Base-by-base conservation (phyloP, 2,329 filamentous ascomycete genomes). In the Diaporthe sp. region DNA sequence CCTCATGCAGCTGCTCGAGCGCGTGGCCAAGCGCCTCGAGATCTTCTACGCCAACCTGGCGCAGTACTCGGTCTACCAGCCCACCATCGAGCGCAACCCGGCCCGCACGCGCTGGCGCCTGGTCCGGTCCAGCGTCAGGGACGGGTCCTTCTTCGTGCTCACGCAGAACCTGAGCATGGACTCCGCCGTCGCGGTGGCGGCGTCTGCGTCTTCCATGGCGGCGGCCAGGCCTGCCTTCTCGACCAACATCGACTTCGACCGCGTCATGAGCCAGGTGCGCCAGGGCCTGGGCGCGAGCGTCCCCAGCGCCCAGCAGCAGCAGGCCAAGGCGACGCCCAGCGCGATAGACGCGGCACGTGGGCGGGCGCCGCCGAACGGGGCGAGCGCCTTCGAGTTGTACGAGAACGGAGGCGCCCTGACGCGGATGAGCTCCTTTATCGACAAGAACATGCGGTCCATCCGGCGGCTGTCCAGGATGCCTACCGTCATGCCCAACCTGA, bases 61-160 rank as follows among this genome's bases (percentile, higher is more conserved):
- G 0, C 84, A 85, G 19, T 83, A 86, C 76, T 88, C 87, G 0
- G 83, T 90, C 10, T 89, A 89, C 76, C 85, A 85, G 15, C 88
- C 88, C 0, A 86, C 87, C 74, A 83, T 90, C 7, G 89, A 90
- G 79, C 83, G 82, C 31, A 90, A 89, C 77, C 88, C 89, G 0
- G 88, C 88, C 0, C 82, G 89, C 7, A 86, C 88, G 0, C 82
- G 89, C 6, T 91, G 89, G 88, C 84, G 87, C 25, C 84, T 89
- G 3, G 82, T 90, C 9, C 84, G 86, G 0, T 83, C 86, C 44
- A 86, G 85, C 57, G 84, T 90, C 19, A 82, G 83, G 6, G 88
- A 90, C 65, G 88, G 88, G 0, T 88, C 85, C 0, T 86, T 90
- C 76, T 90, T 90, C 77, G 81, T 89, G 2, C 82, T 90, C 25